A percentile compares a stretch with the other conserved stretches of the same genome.
Conservation (phyloP, 441 rosid genomes). For the Euphorbia schlechtendalii region DNA sequence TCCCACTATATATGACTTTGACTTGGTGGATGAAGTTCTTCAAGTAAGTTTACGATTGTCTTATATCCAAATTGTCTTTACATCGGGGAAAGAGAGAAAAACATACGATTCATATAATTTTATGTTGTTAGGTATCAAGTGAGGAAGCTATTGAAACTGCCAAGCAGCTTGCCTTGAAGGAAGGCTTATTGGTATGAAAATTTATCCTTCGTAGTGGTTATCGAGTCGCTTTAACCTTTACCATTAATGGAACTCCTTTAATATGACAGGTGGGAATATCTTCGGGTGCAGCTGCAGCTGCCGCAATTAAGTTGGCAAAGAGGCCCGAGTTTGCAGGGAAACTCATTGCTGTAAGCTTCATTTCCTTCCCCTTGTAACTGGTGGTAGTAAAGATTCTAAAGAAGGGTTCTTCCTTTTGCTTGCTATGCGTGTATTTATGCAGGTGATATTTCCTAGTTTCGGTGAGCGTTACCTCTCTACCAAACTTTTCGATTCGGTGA, state of each 20-base stretch:
- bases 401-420: not conserved
- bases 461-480: conserved; percentile 58
- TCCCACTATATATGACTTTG: conserved; percentile 35
- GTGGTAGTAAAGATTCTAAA: not conserved
- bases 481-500: conserved; percentile 38
- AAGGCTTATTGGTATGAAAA: conserved; percentile 60
- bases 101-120: too few species aligned
- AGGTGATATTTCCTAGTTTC: conserved; percentile 51
- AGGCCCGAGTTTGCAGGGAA: conserved; percentile 49
- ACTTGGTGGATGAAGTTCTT: conserved; percentile 41
- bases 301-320: conserved; percentile 47
- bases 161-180: conserved; percentile 54
- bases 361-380: not conserved
- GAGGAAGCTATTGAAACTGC: conserved; percentile 78
- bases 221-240: too few species aligned
- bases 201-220: not conserved
- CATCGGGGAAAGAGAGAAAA: too few species aligned
- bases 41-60: conserved; percentile 24
- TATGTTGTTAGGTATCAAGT: conserved; percentile 40
- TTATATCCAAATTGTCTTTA: too few species aligned
- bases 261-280: conserved; percentile 51
- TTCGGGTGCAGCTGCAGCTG: conserved; percentile 59
- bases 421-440: conserved; percentile 15
- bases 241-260: not conserved
- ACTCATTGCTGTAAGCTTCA: conserved; percentile 39